Conservation (phyloP, 2,329 filamentous ascomycete genomes). For the Metarhizium sp. region DNA sequence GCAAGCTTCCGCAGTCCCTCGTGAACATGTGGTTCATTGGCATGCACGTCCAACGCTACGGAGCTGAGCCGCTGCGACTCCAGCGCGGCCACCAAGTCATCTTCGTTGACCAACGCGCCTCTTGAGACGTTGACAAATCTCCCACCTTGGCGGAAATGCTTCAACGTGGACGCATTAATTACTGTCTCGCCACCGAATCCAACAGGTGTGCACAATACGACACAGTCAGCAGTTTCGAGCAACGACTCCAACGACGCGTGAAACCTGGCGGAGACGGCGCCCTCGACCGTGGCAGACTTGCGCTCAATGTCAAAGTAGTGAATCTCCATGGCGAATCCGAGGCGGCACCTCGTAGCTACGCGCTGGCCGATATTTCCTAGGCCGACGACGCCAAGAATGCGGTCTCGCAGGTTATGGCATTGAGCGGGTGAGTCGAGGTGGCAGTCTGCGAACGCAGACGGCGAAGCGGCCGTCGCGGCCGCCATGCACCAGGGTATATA, state of each 20-base stretch:
- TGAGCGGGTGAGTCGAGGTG: slow-evolving; percentile 49
- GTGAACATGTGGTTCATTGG: slow-evolving; percentile 47
- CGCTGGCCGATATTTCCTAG: slow-evolving; percentile 57
- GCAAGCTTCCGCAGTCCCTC: slow-evolving; percentile 32
- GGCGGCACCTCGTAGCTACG: slow-evolving; percentile 42
- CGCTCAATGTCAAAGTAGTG: slow-evolving; percentile 51
- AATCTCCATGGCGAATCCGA: slow-evolving; percentile 58
- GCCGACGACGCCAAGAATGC: slow-evolving; percentile 57
- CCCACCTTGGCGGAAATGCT: slow-evolving; percentile 41
- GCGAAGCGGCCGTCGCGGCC: slow-evolving; percentile 35
- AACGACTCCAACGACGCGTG: slow-evolving; percentile 42
- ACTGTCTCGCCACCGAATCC: slow-evolving; percentile 27
- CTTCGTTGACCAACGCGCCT: slow-evolving; percentile 56
- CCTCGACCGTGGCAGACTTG: slow-evolving; percentile 34
- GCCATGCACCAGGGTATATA: slow-evolving; percentile 54
- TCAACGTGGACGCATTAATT: slow-evolving; percentile 38
- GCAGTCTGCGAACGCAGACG: slow-evolving; percentile 41
- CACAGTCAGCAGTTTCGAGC: slow-evolving; percentile 44
- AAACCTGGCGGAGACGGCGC: slow-evolving; percentile 34
- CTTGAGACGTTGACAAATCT: slow-evolving; percentile 58
- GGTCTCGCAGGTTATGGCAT: slow-evolving; percentile 54
- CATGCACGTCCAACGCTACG: slow-evolving; percentile 56
- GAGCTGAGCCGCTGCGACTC: slow-evolving; percentile 38
- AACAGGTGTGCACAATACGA: slow-evolving; percentile 51
- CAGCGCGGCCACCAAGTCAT: slow-evolving; percentile 50